Base-by-base conservation (phyloP, 1,284 basidiomycete species). In the Rhodotorula sp. region DNA sequence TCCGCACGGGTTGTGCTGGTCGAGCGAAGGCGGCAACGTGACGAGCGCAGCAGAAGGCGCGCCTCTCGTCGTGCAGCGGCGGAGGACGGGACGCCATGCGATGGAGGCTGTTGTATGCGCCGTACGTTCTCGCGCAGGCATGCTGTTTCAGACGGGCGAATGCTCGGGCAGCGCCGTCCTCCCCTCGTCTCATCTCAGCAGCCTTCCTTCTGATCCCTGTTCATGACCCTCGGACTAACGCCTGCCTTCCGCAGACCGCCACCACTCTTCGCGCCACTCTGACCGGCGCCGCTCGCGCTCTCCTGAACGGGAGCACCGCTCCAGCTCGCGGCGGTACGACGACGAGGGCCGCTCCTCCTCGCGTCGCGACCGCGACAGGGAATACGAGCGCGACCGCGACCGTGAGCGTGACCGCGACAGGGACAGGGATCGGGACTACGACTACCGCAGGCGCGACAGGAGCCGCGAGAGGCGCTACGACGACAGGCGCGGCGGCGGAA, bases 371-470 rank as follows among this genome's bases (percentile, higher is more conserved):
- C 62, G 39, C 39, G 51, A 53, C 19, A n/a, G 51, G 9, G 37
- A 62, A 36, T 25, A 34, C 37, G n/a, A 54, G 37, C 39, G 39
- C n/a, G 61, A 54, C 50, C 46, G 61, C n/a, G 53, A 53, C 41
- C 32, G n/a, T 17, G 34, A 37, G 25, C 29, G 55, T n/a, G 55
- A 37, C 64, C 29, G 41, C 8, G 55, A 57, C 64, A 36, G 55
- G 13, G 56, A 51, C 19, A 12, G 48, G n/a, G 48, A n/a, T n/a
- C n/a, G n/a, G n/a, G n/a, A n/a, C n/a, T n/a, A n/a, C n/a, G n/a
- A 66, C 53, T 51, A 70, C 53, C 39, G 60, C 12, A 57, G 62
- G 37, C 61, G 66, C 82, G 82, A 60, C 76, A 80, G 72, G n/a
- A 56, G 54, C 13, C 25, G 55, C 73, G 75, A 77, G 62, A 76